Conservation (phyloP, 371 early-diverging fungal genomes). For the Actinomortierella ambigua region DNA sequence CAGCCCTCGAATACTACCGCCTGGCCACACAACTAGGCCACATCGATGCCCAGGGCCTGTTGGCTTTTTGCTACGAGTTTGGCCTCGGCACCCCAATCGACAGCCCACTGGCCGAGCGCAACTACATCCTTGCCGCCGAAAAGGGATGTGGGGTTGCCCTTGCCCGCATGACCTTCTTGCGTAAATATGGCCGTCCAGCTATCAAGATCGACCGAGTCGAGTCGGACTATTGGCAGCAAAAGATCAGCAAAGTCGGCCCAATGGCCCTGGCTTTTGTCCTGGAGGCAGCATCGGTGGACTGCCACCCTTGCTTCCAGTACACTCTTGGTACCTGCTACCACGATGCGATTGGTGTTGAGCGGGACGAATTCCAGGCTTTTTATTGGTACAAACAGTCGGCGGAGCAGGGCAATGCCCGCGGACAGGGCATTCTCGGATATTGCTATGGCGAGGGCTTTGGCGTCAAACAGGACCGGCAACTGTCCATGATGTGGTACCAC, state of each 20-base stretch:
- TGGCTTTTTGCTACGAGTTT: constrained; percentile 81
- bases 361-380: constrained; percentile 58
- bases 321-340: constrained; percentile 75
- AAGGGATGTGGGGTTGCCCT: constrained; percentile 62
- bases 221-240: constrained; percentile 66
- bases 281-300: constrained; percentile 55
- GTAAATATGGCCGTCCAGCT: constrained; percentile 77
- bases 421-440: constrained; percentile 76
- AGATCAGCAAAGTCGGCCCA: constrained; percentile 48
- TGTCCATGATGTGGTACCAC: constrained; percentile 71
- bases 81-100: constrained; percentile 65
- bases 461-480: constrained; percentile 60
- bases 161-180: constrained; percentile 71
- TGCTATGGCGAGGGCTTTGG: constrained; percentile 85
- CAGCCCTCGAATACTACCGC: constrained; percentile 52
- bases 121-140: constrained; percentile 64
- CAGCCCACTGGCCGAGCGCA: constrained; percentile 61
- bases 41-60: constrained; percentile 54
- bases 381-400: constrained; percentile 54
- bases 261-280: constrained; percentile 58
- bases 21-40: constrained; percentile 50
- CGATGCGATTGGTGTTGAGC: constrained; percentile 65
- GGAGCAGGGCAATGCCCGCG: constrained; percentile 65
- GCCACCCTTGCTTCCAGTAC: constrained; percentile 57
- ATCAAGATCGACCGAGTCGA: constrained; percentile 74